phyloP scores from a whole-genome alignment of 768 basidiomycete genomes.

The Boletus tomentosulus region DNA sequence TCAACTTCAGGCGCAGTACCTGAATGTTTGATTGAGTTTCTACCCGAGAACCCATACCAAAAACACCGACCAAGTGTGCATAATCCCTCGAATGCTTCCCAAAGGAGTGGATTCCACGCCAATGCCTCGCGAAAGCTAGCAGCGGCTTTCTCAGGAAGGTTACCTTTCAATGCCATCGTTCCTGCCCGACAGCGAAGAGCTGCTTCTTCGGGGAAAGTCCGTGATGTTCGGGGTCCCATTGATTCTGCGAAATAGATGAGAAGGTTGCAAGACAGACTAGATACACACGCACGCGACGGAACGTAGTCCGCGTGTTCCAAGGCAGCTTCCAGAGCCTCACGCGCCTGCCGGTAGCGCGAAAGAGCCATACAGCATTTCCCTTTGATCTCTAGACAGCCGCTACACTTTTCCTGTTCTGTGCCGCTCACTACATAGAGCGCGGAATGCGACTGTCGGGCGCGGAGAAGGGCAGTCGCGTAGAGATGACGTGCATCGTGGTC shows the following conservation, averaged over 20 bases:
- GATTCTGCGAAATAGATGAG: slow-evolving; percentile 42
- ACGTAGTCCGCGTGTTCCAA: slow-evolving; percentile 49
- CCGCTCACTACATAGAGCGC: slow-evolving; percentile 67
- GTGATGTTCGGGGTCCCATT: slow-evolving; percentile 48
- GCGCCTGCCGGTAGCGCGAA: slow-evolving; percentile 73
- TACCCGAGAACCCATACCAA: slow-evolving; percentile 3
- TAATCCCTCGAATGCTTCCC: slow-evolving; percentile 91
- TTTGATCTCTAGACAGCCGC: slow-evolving; percentile 76
- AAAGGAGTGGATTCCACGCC: slow-evolving; percentile 69
- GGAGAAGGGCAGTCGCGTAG: slow-evolving; percentile 74
- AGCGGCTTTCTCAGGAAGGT: slow-evolving; percentile 70
- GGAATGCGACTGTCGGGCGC: slow-evolving; percentile 67
- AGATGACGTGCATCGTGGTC: slow-evolving; percentile 84
- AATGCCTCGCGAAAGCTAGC: slow-evolving; percentile 70
- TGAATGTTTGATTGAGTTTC: slow-evolving; percentile 29
- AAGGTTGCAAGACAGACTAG: slow-evolving; percentile 2
- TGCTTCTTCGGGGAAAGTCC: slow-evolving; percentile 66
- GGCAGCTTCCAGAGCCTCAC: slow-evolving; percentile 64
- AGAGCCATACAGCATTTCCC: slow-evolving; percentile 68
- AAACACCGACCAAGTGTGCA: slow-evolving; percentile 63
- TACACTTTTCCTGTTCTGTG: slow-evolving; percentile 57
- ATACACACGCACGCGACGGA: slow-evolving; percentile 50
- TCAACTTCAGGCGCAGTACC: slow-evolving; percentile 71
- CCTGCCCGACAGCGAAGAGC: slow-evolving; percentile 76
- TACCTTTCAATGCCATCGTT: slow-evolving; percentile 71